Evolutionary conservation across 768 basidiomycete genomes (phyloP).

Genomic region (Macrolepiota dolichaula): DNA sequence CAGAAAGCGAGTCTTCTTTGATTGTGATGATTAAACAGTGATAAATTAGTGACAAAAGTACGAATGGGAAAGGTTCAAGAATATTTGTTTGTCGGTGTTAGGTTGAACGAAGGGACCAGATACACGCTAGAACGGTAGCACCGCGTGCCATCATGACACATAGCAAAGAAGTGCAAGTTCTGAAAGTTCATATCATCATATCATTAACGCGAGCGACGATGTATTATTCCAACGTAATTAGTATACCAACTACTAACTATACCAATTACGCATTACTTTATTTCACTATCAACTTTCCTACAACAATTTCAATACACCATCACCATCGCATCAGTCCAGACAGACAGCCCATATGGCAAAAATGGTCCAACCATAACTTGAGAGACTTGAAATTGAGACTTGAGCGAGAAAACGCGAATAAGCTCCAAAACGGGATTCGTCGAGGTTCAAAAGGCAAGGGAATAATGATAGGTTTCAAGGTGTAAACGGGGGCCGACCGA

Average conservation of each 20-base stretch:
- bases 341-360: neutral
- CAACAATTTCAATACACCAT: conserved; percentile 3
- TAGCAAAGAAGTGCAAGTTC: neutral
- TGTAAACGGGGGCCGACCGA: neutral
- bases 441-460: conserved; percentile 1
- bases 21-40: too few species aligned
- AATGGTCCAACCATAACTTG: neutral
- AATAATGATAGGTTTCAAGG: conserved; percentile 13
- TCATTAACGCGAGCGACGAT: neutral
- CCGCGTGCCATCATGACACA: too few species aligned
- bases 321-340: conserved; percentile 1
- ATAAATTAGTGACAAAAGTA: too few species aligned
- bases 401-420: neutral
- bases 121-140: too few species aligned
- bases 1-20: too few species aligned
- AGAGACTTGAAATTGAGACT: neutral
- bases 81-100: too few species aligned
- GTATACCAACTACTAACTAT: neutral
- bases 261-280: conserved; percentile 5
- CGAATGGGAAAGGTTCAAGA: too few species aligned
- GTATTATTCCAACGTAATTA: conserved; percentile 3
- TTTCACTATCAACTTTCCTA: neutral
- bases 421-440: neutral
- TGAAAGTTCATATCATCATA: too few species aligned
- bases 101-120: too few species aligned